These are phyloP conservation scores for Botrytis aclada DNA, from an alignment of 2,329 filamentous ascomycete species.

Conservation along the genomic window DNA sequence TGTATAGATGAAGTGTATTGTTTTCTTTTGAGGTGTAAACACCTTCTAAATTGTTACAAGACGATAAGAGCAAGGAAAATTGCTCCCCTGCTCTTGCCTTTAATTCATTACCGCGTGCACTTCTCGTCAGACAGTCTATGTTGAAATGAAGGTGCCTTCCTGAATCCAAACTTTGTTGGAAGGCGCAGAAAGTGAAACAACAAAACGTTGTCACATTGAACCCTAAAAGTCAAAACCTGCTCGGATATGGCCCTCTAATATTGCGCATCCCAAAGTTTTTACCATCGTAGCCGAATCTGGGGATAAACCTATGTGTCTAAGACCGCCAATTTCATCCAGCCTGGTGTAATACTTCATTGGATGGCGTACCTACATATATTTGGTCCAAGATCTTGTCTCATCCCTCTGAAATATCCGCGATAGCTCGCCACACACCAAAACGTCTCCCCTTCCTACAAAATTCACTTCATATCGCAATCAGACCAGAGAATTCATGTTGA, in stretches of 20 bases:
- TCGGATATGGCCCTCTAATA: background rate
- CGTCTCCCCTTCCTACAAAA: background rate
- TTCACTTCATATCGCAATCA: background rate
- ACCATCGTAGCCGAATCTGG: background rate
- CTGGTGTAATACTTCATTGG: background rate
- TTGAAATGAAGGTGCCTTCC: background rate
- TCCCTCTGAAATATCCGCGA: background rate
- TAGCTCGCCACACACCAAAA: background rate
- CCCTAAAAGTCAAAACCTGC: background rate
- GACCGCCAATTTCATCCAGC: background rate
- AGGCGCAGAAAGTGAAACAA: background rate
- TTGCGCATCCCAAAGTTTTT: background rate
- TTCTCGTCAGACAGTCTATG: no score
- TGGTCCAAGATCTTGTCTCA: background rate
- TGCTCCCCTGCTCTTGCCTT: background rate
- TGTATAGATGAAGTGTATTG: background rate
- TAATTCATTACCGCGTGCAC: background rate
- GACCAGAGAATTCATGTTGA: background rate
- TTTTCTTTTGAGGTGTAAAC: background rate
- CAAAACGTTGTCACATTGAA: background rate
- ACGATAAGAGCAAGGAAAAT: background rate
- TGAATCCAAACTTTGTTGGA: background rate
- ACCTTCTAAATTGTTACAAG: background rate
- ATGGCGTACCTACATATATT: background rate
- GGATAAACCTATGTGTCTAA: background rate